Base-by-base conservation (phyloP, 2,329 filamentous ascomycete species). In the Monosporascus sp. region DNA sequence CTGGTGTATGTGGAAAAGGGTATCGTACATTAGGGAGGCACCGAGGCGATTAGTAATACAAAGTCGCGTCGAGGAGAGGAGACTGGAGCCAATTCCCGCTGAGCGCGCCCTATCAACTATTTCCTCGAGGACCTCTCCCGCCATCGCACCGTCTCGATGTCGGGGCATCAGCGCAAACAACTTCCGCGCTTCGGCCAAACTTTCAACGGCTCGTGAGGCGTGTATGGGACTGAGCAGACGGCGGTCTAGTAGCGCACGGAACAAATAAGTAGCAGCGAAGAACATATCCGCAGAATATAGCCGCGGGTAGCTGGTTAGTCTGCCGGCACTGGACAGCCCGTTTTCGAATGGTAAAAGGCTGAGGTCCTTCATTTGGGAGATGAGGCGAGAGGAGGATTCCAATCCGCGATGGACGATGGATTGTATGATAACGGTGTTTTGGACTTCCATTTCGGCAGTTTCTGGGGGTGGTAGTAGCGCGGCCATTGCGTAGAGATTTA, bases 21-120 rank as follows among this genome's bases (percentile, higher is more conserved):
- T 57, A 35, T 57, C 55, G 50, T 53, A 53, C n/a, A 54, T 44
- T n/a, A 58, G 24, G 24, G 56, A 56, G 9, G 56, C 56, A 7
- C 56, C 56, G 9, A 58, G 51, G 4, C 56, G 51, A 28, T 58
- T 52, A 1, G 47, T 52, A 5, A 44, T 54, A 3, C 20, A 15
- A 2, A 58, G 38, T 7, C 48, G 35, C 14, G 47, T 45, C 1
- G 51, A 28, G 15, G 56, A 46, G 51, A 18, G 45, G 50, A 18
- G 45, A 7, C 11, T 37, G 46, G 49, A 24, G 17, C 47, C 26
- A 9, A 43, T 40, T 7, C 54, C 54, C 22, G 37, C 43, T 2
- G 43, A 40, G 2, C 24, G 35, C n/a, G 43, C 41, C 26, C 43
- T 45, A 20, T 51, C 40, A 20, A 56, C 22, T 22, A 58, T 22